Conservation (phyloP, 192 early-diverging fungal genomes). For the Coemansia sp. region DNA sequence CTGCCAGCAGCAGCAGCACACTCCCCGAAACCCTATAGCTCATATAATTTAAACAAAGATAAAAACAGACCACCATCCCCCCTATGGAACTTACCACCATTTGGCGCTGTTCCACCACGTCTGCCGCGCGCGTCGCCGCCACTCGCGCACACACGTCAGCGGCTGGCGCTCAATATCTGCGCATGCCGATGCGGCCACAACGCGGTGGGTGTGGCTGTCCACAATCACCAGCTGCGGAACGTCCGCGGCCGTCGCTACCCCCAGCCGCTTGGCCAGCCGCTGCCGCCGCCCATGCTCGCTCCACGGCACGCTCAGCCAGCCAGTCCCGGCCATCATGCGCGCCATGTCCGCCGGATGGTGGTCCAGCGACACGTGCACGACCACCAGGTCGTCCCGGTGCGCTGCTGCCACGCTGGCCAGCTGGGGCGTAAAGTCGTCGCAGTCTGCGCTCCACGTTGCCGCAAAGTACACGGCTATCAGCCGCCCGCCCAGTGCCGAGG, state of each 20-base stretch:
- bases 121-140: conserved; percentile 32
- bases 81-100: conserved; percentile 37
- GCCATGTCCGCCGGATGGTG: conserved; percentile 50
- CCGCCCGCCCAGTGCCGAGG: conserved; percentile 27
- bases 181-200: conserved; percentile 19
- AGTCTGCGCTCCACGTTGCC: conserved; percentile 51
- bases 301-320: conserved; percentile 49
- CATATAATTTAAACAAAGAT: background rate
- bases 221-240: conserved; percentile 38
- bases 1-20: conserved; percentile 10
- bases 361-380: conserved; percentile 43
- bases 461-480: conserved; percentile 44
- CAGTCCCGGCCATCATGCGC: conserved; percentile 36
- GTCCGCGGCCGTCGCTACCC: conserved; percentile 19
- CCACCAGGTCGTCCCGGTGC: conserved; percentile 25
- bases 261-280: conserved; percentile 36
- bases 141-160: conserved; percentile 48
- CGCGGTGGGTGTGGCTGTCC: conserved; percentile 42
- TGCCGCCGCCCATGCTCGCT: conserved; percentile 34
- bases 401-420: conserved; percentile 31
- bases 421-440: conserved; percentile 48
- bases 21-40: conserved; percentile 14
- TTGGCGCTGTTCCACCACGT: conserved; percentile 45
- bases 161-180: conserved; percentile 34
- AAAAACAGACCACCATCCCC: too few species aligned